Evolutionary conservation across 2,329 filamentous ascomycete species (phyloP).

Genomic region (Xylariaceae sp.): DNA sequence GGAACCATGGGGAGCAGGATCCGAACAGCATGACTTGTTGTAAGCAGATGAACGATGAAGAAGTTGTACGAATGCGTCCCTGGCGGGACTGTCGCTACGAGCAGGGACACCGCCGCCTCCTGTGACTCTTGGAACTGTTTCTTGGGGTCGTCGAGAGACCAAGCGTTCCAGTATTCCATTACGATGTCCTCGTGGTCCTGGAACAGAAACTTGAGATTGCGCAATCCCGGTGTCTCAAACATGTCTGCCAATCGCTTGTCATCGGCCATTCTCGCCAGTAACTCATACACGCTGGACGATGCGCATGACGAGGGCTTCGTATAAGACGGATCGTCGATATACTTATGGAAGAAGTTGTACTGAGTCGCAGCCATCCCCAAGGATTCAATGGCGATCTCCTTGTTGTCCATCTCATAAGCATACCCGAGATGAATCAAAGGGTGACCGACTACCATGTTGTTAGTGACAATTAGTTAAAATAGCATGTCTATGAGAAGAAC

Average conservation of each 20-base stretch:
- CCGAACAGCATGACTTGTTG: constrained; percentile 82
- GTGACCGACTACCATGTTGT: constrained; percentile 62
- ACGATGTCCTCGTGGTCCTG: constrained; percentile 62
- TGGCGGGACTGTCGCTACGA: constrained; percentile 55
- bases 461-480: constrained; percentile 23
- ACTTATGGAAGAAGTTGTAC: constrained; percentile 58
- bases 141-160: constrained; percentile 65
- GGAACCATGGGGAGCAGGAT: constrained; percentile 76
- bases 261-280: constrained; percentile 62
- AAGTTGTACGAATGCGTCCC: constrained; percentile 70
- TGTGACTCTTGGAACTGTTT: constrained; percentile 70
- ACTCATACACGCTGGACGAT: constrained; percentile 59
- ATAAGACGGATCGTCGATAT: constrained; percentile 68
- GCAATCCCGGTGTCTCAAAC: constrained; percentile 52
- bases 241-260: constrained; percentile 67
- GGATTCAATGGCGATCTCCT: constrained; percentile 84
- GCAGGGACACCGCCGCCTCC: constrained; percentile 54
- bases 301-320: constrained; percentile 57
- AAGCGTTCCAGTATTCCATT: constrained; percentile 87
- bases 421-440: constrained; percentile 95
- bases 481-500: constrained; percentile 31
- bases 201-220: constrained; percentile 65
- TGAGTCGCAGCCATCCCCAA: constrained; percentile 60
- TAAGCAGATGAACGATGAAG: constrained; percentile 75
- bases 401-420: constrained; percentile 80